Evolutionary conservation across 768 basidiomycete species (phyloP), one percentile per base, ranked within the genome.

Genomic region (Sporobolomyces roseus): DNA sequence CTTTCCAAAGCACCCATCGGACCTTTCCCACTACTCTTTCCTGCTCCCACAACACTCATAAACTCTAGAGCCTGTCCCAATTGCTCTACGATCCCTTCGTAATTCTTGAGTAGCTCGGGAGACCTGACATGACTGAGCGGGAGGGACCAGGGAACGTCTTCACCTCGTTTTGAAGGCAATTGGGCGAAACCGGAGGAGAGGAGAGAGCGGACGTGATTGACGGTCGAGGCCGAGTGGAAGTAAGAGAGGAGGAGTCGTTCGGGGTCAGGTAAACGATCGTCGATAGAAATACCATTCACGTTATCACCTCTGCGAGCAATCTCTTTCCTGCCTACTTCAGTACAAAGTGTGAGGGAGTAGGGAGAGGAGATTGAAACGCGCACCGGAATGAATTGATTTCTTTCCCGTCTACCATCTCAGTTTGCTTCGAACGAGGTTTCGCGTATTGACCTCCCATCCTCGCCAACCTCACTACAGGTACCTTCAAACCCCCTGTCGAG

Each of bases 21-120:
- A 89, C 27, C 92, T 87, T 30, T 81, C 83, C 75, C 88, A 91
- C 2, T 85, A 21, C 81, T 79, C 48, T 69, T 72, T 33, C 85
- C 86, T 3, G 86, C 84, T 4, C 93, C 94, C 62, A 97, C 90
- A 0, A 91, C 93, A 19, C 84, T 84, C 77, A 88, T 90, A 77
- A 99, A 98, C 77, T 96, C 93, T 45, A 99, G 83, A 8, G 93
- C 92, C 76, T 97, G 91, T 12, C 88, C 85, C 52, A 99, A 83
- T 12, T 88, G 86, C 56, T 88, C 85, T 7, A 91, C 86, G 63
- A 97, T 92, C 16, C 81, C 82, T 75, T 93, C 88, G 79, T 96
- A 97, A 78, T 93, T 89, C 58, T 72, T 61, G 41, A 79, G 77
- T 10, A 96, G 82, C 17, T 87, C 83, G 1, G 86, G 85, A 0